Conservation (phyloP, 768 basidiomycete species). For the Rhizopogon salebrosus region DNA sequence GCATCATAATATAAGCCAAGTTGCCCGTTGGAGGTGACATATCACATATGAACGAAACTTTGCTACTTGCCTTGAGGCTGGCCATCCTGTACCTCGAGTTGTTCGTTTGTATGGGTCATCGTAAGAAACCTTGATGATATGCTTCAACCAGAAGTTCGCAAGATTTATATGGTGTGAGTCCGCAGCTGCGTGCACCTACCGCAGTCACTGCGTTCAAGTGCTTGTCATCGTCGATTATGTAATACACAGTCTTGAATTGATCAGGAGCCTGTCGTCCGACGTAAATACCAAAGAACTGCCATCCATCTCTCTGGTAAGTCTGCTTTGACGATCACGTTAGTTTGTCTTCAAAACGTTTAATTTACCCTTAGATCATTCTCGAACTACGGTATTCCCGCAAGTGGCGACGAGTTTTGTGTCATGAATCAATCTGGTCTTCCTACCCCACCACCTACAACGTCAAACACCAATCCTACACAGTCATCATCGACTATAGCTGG, state of each 20-base stretch:
- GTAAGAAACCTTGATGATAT: background rate
- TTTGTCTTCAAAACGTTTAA: no score
- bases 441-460: conserved; percentile 17
- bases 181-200: no score
- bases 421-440: conserved; percentile 25
- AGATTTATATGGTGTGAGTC: no score
- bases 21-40: no score
- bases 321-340: no score
- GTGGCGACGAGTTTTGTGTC: background rate
- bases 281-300: no score
- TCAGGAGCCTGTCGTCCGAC: no score
- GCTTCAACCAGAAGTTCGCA: background rate
- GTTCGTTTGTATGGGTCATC: background rate
- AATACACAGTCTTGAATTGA: no score
- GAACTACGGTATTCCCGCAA: background rate
- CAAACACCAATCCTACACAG: conserved; percentile 12
- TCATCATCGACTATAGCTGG: conserved; percentile 6
- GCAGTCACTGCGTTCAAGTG: no score
- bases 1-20: background rate
- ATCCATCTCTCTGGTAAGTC: no score
- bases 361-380: no score
- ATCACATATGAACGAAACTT: background rate
- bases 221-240: no score
- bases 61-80: background rate
- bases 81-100: background rate